Evolutionary conservation across 805 yeast genomes (phyloP), one percentile per base, ranked within the genome.

Genomic region (Wickerhamomyces silvicola): DNA sequence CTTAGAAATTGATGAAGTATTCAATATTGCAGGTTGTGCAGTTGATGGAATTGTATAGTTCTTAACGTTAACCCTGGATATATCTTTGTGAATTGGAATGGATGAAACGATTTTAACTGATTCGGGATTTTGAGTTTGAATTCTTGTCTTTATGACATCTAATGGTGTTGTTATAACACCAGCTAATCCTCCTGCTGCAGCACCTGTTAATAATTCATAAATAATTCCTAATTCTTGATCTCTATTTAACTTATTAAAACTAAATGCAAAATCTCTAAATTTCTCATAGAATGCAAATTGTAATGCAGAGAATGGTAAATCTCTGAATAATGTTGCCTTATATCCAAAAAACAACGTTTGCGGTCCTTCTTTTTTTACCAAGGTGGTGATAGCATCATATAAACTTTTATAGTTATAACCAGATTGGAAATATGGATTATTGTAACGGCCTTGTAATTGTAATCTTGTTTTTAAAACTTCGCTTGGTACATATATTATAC

Each of bases 241-340:
- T 64, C 42, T 10, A n/a, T n/a, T n/a, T n/a, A 44, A 35, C 2
- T 44, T 45, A 26, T 60, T 64, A 9, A 64, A 33, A 4, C 37
- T 31, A 37, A 63, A 77, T 1, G 90, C 86, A 46, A 62, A 57
- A 40, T 71, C 68, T 48, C 94, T 67, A 45, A 81, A 80, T 51
- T 75, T 73, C 57, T 92, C 98, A 59, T 92, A 92, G 48, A 92
- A 90, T 29, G 97, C 95, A 63, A 92, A 81, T 54, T 92, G 98
- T 32, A 92, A 66, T 1, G 97, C 97, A 45, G 95, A 82, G 58
- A 92, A 92, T 6, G 99, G 99, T 44, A 92, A 62, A 52, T 92
- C 99, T 42, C 99, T 72, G 14, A 81, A 74, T 38, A 92, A 62
- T 0, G 99, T 92, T 18, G 97, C 97, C 56, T 83, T 87, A 60